Evolutionary conservation across 345 rosid genomes (phyloP).

Genomic region (Pugionium cornutum): DNA sequence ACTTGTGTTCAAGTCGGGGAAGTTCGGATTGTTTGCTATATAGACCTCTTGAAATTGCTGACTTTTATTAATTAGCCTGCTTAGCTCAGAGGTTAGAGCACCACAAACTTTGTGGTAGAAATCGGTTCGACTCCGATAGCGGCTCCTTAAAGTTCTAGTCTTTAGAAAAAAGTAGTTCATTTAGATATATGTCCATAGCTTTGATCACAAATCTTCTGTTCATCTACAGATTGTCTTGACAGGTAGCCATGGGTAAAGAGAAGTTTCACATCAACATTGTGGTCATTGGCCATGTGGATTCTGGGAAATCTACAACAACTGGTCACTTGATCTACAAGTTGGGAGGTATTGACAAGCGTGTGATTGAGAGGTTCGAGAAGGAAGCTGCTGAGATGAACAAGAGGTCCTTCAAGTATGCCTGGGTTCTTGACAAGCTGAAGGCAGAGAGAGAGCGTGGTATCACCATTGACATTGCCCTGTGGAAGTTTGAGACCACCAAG

Average conservation of each 20-base stretch:
- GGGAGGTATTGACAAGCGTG: slow-evolving; percentile 89
- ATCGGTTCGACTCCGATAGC: slow-evolving; percentile 37
- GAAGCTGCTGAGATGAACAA: slow-evolving; percentile 92
- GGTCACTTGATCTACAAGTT: slow-evolving; percentile 85
- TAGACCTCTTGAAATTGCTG: background rate
- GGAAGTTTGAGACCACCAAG: slow-evolving; percentile 80
- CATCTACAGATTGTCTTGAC: slow-evolving; percentile 11
- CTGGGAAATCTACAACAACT: slow-evolving; percentile 77
- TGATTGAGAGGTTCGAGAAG: slow-evolving; percentile 81
- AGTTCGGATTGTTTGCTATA: background rate
- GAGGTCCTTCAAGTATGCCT: slow-evolving; percentile 80
- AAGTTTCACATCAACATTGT: slow-evolving; percentile 74
- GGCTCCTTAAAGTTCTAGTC: background rate
- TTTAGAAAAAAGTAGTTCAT: background rate
- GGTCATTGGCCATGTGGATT: slow-evolving; percentile 83
- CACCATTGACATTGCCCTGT: slow-evolving; percentile 73
- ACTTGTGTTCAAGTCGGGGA: background rate
- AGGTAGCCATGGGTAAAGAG: slow-evolving; percentile 63
- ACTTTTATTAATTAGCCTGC: background rate
- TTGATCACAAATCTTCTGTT: background rate
- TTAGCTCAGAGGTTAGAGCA: slow-evolving; percentile 31
- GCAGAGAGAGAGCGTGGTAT: slow-evolving; percentile 88
- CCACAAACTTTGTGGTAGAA: slow-evolving; percentile 32
- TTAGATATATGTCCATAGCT: too few relatives aligned
- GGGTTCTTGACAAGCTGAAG: slow-evolving; percentile 83